Conservation (phyloP, 805 yeast species). For the Pichia paraexigua region DNA sequence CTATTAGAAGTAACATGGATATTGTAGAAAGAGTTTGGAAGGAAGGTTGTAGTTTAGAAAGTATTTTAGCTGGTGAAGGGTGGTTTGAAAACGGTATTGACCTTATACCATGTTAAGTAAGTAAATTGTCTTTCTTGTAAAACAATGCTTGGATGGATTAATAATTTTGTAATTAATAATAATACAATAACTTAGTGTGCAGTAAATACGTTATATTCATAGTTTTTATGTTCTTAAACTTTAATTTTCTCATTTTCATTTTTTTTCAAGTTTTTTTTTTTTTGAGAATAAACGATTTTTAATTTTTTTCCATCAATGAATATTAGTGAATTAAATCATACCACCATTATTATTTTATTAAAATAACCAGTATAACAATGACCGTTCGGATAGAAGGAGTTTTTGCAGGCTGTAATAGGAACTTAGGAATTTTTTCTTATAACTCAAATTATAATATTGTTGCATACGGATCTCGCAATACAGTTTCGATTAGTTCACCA, state of each 20-base stretch:
- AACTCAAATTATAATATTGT: constrained; percentile 31
- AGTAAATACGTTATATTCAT: too few relatives aligned
- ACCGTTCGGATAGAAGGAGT: constrained; percentile 38
- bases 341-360: background rate
- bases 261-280: background rate
- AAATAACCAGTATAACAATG: background rate
- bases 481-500: constrained; percentile 67
- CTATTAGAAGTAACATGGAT: constrained; percentile 35
- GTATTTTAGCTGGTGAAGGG: constrained; percentile 33
- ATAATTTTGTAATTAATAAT: too few relatives aligned
- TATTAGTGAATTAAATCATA: background rate
- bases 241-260: background rate
- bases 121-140: too few relatives aligned
- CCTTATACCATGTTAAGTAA: constrained; percentile 32
- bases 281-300: background rate
- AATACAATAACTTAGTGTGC: too few relatives aligned
- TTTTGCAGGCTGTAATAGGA: constrained; percentile 68
- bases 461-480: constrained; percentile 66
- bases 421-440: constrained; percentile 51
- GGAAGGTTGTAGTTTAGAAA: constrained; percentile 35
- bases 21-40: constrained; percentile 41
- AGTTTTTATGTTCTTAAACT: background rate
- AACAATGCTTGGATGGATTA: too few relatives aligned
- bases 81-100: constrained; percentile 48
- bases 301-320: background rate